These are phyloP conservation scores for Fusarium phyllophilum DNA, from an alignment of 2,329 filamentous ascomycete species.

Conservation along the genomic window DNA sequence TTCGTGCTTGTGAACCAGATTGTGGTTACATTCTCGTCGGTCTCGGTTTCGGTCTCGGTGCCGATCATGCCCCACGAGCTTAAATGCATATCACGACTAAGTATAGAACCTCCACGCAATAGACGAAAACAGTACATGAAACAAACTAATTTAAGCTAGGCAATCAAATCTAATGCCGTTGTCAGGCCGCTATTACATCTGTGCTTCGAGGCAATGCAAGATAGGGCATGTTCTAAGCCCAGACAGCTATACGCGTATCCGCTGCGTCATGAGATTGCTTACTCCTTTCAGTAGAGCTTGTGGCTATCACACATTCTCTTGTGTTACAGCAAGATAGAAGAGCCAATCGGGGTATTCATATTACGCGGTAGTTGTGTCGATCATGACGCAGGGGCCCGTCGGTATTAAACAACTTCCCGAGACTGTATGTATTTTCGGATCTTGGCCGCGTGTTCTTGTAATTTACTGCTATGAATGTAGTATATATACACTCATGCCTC, in stretches of 20 bases:
- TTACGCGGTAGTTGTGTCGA: neutral
- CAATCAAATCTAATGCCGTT: no score
- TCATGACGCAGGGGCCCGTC: neutral
- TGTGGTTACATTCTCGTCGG: neutral
- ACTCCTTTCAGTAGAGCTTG: neutral
- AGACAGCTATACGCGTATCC: neutral
- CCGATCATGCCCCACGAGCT: neutral
- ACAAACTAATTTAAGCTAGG: neutral
- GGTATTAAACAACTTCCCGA: neutral
- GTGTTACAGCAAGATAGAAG: neutral
- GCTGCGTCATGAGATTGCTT: neutral
- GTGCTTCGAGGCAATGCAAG: neutral
- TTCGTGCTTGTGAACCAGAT: neutral
- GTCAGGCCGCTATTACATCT: rapidly evolving
- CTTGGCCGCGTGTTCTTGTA: neutral
- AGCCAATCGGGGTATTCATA: neutral
- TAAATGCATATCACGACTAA: neutral
- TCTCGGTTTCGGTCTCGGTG: neutral
- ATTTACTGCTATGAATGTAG: rapidly evolving
- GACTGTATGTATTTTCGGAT: neutral
- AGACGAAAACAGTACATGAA: no score
- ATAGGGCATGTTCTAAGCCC: rapidly evolving
- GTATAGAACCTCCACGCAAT: neutral
- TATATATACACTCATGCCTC: neutral
- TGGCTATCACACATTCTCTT: neutral